Base-by-base conservation (phyloP, 192 early-diverging fungal species). In the Rhizophagus sp. region DNA sequence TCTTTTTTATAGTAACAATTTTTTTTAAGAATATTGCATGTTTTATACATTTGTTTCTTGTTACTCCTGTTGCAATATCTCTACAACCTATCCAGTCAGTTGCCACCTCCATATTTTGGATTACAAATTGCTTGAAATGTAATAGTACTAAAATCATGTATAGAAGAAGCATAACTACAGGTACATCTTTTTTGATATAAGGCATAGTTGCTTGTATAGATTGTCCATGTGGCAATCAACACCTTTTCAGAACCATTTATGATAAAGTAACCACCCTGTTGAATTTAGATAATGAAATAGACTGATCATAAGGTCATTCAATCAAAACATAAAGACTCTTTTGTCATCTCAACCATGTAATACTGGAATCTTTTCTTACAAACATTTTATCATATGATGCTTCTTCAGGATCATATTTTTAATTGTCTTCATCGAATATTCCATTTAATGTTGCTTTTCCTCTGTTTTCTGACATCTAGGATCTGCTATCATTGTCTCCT, bases 181-280 rank as follows among this genome's bases (percentile, higher is more conserved):
- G 97, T 19, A 99, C 91, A 71, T 97, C 96, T 9, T 89, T 79
- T 62, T 94, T 93, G 73, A 99, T 98, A 75, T 98, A 97, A 11
- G 98, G 97, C 30, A 99, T 90, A 15, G 93, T 96, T 15, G 96
- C 92, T 75, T 93, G 91, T 39, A 99, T 97, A 65, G 88, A 90
- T 83, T 94, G 94, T 50, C 95, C 95, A 11, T 88, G 99, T 97
- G 12, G 97, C 97, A 85, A 99, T 99, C 77, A 99, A 88, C 5
- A 99, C 95, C 84, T 99, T 99, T 84, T 99, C 98, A 17, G 96
- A 97, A 13, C 98, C 98, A 85, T 99, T 98, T 85, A 99, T 98
- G 52, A 99, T 89, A 88, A 99, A 99, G 83, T 99, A 99, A 66
- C 98, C 98, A 78, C 98, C 97, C 94, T 96, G 88, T 88, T 84